phyloP scores from a whole-genome alignment of 2,329 filamentous ascomycete genomes.

The Mycosphaerella sp. region DNA sequence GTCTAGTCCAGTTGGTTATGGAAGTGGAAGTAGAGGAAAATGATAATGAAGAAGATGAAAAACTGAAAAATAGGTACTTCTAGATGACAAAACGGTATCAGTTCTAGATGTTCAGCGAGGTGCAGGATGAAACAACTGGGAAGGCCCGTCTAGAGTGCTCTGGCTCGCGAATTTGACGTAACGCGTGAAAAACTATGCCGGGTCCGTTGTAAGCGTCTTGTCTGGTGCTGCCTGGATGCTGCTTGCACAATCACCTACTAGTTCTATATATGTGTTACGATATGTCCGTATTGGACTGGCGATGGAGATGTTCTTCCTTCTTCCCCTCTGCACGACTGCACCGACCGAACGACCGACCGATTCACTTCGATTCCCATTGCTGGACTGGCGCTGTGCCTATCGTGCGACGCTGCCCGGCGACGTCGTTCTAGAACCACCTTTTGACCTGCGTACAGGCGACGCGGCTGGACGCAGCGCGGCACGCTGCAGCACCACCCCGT shows the following conservation, averaged over 20 bases:
- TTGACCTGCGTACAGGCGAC: not conserved
- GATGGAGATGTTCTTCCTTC: not conserved
- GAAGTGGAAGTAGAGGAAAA: no score
- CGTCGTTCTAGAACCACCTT: not conserved
- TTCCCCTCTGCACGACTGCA: not conserved
- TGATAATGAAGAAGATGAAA: no score
- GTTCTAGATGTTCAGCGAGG: not conserved
- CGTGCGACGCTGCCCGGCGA: not conserved
- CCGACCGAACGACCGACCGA: not conserved
- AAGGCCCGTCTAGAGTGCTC: not conserved
- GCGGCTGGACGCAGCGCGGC: not conserved
- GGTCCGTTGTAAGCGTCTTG: not conserved
- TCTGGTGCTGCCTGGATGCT: not conserved
- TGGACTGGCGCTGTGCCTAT: not conserved
- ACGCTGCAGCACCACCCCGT: slow-evolving; percentile 2
- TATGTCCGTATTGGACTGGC: no score
- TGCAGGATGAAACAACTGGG: not conserved
- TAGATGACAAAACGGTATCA: no score
- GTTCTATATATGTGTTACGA: not conserved
- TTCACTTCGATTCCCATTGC: not conserved
- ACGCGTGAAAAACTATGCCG: not conserved
- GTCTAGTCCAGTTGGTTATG: no score
- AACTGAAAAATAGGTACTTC: no score
- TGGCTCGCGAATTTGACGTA: not conserved
- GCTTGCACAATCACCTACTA: not conserved